Percentiles rank a stretch among this genome's conserved stretches.
Evolutionary conservation across 163 green algal species (phyloP).

Genomic region (Scenedesmus sp.): DNA sequence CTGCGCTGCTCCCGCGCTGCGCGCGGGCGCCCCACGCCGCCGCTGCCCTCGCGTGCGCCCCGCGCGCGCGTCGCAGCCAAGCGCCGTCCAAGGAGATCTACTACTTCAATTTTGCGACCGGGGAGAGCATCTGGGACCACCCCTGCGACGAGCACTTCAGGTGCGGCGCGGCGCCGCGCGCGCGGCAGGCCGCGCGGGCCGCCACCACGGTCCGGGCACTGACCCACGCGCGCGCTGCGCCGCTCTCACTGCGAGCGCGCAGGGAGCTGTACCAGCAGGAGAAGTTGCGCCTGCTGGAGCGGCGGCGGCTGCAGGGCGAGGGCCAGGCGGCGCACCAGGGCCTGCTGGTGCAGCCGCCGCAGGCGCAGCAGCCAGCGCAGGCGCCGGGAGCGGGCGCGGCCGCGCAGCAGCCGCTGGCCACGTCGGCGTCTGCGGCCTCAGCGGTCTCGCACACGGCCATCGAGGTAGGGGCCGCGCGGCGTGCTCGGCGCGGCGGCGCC

Average conservation of each 20-base stretch:
- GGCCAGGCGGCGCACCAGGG: not conserved
- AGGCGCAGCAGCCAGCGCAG: slow-evolving; percentile 4
- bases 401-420: not conserved
- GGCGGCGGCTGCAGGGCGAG: not conserved
- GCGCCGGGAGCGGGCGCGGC: too few relatives aligned
- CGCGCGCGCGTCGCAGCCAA: slow-evolving; percentile 72
- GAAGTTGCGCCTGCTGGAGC: slow-evolving; percentile 14
- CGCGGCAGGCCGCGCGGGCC: too few relatives aligned
- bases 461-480: too few relatives aligned
- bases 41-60: not conserved
- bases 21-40: not conserved
- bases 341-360: not conserved
- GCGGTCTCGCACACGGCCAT: slow-evolving; percentile 28
- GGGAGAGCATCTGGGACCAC: slow-evolving; percentile 89
- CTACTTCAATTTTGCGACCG: slow-evolving; percentile 87
- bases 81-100: slow-evolving; percentile 81
- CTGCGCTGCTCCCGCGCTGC: not conserved
- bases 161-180: slow-evolving; percentile 9
- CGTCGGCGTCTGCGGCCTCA: slow-evolving; percentile 12
- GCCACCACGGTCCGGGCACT: too few relatives aligned
- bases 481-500: too few relatives aligned
- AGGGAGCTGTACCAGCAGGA: slow-evolving; percentile 29
- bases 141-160: slow-evolving; percentile 76
- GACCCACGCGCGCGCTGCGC: too few relatives aligned
- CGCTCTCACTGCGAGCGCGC: not conserved